Evolutionary conservation across 768 basidiomycete species (phyloP), one percentile per base, ranked within the genome.

Genomic region (Lactarius quietus): DNA sequence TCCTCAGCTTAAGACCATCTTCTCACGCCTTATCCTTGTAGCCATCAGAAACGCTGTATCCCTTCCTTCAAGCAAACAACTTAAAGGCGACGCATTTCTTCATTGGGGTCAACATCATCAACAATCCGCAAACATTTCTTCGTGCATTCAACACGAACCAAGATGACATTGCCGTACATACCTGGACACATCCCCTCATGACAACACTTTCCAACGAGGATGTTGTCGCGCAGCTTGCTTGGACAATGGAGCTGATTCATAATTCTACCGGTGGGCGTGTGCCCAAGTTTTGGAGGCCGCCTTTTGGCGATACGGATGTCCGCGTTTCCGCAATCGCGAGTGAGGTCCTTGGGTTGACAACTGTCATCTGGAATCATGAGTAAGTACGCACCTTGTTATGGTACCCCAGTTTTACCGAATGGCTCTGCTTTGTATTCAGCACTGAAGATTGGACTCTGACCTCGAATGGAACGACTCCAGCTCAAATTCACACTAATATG

Each of bases 21-120:
- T 57, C 57, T 70, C 17, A 55, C 26, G 39, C 29, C 6, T 45
- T 14, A 5, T 10, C 17, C 51, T 45, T 31, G n/a, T 53, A 78
- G 75, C 64, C 76, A 3, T 78, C 78, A 6, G 66, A 72, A 15
- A 56, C 60, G 14, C 82, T 96, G 23, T 83, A 90, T 71, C 70
- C 82, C 8, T 95, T 93, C 74, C 79, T 96, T 57, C 68, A 80
- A 64, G 61, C 78, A n/a, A 82, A 95, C 63, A 84, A 87, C 65
- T 74, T 85, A 62, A 81, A 75, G n/a, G 87, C 86, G 3, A 95
- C 94, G 6, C 93, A 95, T 73, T 96, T 95, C 75, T 84, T 94
- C 80, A 95, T 97, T 68, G 95, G 95, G 20, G 73, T 82, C 38
- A 90, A 93, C 72, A 89, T 95, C 64, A 70, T 90, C 31, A 58